Conservation (phyloP, 257 asterid species). For the Solanum tarapatanum region DNA sequence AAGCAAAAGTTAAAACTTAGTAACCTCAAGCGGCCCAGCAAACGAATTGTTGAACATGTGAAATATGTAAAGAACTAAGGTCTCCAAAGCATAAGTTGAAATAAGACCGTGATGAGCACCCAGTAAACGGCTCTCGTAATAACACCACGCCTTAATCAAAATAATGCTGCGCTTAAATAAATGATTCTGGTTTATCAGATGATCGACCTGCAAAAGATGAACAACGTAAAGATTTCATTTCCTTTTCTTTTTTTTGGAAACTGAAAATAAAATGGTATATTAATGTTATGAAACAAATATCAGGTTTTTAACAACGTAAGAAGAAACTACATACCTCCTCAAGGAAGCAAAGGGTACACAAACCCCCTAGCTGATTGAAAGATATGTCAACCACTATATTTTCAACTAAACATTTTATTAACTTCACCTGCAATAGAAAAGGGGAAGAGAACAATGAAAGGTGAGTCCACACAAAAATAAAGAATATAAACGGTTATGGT, state of each 20-base stretch:
- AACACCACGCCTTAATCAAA: constrained; percentile 95
- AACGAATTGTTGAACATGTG: constrained; percentile 82
- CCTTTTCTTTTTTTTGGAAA: neutral
- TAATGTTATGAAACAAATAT: neutral
- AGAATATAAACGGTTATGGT: neutral
- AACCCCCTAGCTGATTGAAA: constrained; percentile 89
- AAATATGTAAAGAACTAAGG: constrained; percentile 83
- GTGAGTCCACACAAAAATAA: neutral
- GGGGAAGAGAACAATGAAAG: neutral
- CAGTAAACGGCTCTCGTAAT: constrained; percentile 88
- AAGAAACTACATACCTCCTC: constrained; percentile 51
- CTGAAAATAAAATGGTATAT: neutral
- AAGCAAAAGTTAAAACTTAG: neutral
- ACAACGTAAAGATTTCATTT: neutral
- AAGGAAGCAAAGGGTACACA: constrained; percentile 89
- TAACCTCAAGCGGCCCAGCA: constrained; percentile 91
- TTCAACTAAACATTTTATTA: constrained; percentile 87
- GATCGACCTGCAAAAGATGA: constrained; percentile 50
- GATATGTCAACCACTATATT: constrained; percentile 92
- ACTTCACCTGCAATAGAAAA: constrained; percentile 47
- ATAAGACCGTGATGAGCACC: constrained; percentile 98
- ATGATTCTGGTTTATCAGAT: constrained; percentile 68
- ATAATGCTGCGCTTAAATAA: constrained; percentile 91
- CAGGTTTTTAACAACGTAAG: neutral
- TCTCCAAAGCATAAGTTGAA: constrained; percentile 94